phyloP scores from a whole-genome alignment of 371 early-diverging fungal species.

The Mortierella sp. region DNA sequence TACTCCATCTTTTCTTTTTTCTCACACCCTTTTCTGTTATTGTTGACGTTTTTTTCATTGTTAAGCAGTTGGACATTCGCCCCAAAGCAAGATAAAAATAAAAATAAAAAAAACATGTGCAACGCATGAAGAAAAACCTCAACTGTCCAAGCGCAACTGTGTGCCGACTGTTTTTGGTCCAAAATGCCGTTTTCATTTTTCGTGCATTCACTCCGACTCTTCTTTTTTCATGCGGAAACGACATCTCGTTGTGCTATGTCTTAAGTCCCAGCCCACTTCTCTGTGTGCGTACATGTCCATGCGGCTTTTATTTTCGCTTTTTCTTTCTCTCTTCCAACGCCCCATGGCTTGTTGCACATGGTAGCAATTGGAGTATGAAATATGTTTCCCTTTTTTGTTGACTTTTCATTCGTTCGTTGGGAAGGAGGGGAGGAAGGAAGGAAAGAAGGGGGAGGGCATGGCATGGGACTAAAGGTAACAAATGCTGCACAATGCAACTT shows the following conservation, averaged over 20 bases:
- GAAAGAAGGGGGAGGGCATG: background rate
- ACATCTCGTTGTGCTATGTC: too few relatives aligned
- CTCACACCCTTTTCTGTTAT: background rate
- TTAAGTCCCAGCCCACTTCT: background rate
- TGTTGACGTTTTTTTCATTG: background rate
- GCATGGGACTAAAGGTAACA: background rate
- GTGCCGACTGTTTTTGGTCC: background rate
- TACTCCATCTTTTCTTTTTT: background rate
- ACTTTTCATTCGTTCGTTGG: background rate
- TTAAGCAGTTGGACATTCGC: too few relatives aligned
- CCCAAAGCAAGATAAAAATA: background rate
- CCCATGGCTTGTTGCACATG: background rate
- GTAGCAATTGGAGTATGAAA: background rate
- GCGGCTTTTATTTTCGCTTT: background rate
- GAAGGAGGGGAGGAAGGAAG: background rate
- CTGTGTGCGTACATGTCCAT: background rate
- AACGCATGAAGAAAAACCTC: background rate
- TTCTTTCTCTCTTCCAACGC: background rate
- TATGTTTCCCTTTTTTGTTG: background rate
- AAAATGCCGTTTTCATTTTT: background rate
- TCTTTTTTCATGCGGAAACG: background rate
- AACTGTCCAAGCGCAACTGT: background rate
- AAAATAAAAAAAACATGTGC: background rate
- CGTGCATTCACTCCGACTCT: background rate
- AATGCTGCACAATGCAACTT: conserved; percentile 8